phyloP scores from a whole-genome alignment of 495 filamentous ascomycete species.

The Xylaria intraflava region DNA sequence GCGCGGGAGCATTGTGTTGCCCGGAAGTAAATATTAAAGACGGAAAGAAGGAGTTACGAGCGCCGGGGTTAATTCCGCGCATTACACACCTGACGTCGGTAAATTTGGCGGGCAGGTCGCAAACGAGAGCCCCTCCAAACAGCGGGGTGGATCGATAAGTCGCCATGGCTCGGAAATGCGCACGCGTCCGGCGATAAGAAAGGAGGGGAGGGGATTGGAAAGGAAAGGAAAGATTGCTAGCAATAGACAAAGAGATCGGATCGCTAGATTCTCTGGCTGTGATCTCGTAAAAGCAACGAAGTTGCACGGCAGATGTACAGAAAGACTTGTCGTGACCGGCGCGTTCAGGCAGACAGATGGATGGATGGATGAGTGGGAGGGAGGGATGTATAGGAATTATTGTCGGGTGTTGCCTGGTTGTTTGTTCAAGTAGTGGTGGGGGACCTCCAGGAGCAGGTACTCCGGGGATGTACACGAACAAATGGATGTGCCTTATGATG shows the following conservation, averaged over 20 bases:
- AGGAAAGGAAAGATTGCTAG: not conserved
- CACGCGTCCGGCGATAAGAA: not conserved
- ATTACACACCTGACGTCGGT: conserved; percentile 67
- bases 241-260: too few relatives aligned
- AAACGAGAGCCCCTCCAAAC: conserved; percentile 76
- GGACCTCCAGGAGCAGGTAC: too few relatives aligned
- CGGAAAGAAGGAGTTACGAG: not conserved
- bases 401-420: not conserved
- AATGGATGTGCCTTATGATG: not conserved
- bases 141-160: conserved; percentile 54
- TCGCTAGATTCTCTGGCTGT: too few relatives aligned
- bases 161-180: conserved; percentile 22
- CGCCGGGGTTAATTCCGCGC: too few relatives aligned
- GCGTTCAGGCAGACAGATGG: too few relatives aligned
- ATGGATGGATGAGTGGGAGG: too few relatives aligned
- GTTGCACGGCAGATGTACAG: not conserved
- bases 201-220: not conserved
- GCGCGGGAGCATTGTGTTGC: too few relatives aligned
- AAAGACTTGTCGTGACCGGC: not conserved
- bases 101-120: conserved; percentile 64
- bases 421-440: too few relatives aligned
- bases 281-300: not conserved
- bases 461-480: too few relatives aligned
- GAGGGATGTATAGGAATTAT: too few relatives aligned
- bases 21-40: not conserved